Conservation (phyloP, 106 monocot species). For the Agapanthus africanus region DNA sequence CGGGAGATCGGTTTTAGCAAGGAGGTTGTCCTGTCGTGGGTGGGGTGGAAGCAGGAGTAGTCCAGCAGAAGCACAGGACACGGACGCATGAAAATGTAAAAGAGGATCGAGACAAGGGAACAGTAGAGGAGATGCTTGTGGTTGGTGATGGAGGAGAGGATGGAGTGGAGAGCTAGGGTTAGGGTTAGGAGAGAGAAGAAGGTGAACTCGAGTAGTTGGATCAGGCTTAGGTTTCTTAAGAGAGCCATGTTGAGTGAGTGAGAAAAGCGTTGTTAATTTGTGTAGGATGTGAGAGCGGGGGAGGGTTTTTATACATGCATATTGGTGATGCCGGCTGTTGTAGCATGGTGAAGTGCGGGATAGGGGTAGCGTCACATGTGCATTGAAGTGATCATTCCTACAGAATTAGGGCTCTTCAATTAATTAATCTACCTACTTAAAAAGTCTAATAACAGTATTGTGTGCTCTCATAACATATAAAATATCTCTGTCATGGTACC, state of each 20-base stretch:
- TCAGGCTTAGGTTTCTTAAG: slow-evolving; percentile 7
- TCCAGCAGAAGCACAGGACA: slow-evolving; percentile 49
- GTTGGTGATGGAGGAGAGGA: slow-evolving; percentile 11
- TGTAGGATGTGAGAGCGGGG: background rate
- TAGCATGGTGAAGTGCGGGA: too few relatives aligned
- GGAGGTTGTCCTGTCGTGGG: slow-evolving; percentile 27
- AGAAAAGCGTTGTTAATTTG: background rate
- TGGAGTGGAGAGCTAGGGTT: slow-evolving; percentile 19
- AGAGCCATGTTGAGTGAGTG: background rate
- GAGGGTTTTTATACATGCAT: background rate
- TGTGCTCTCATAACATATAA: too few relatives aligned
- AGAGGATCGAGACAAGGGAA: slow-evolving; percentile 7
- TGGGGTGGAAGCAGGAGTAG: slow-evolving; percentile 57
- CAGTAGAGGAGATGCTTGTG: background rate
- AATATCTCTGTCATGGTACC: too few relatives aligned
- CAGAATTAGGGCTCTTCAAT: background rate
- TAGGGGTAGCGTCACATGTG: background rate
- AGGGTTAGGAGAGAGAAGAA: slow-evolving; percentile 29
- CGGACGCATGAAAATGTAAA: slow-evolving; percentile 10
- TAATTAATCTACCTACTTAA: background rate
- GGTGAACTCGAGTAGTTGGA: slow-evolving; percentile 23
- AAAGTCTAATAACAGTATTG: too few relatives aligned
- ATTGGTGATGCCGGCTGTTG: too few relatives aligned
- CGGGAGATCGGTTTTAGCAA: slow-evolving; percentile 30
- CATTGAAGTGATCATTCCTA: background rate